These are phyloP conservation scores for Cadophora gregata DNA, from an alignment of 2,329 filamentous ascomycete genomes.

Conservation along the genomic window DNA sequence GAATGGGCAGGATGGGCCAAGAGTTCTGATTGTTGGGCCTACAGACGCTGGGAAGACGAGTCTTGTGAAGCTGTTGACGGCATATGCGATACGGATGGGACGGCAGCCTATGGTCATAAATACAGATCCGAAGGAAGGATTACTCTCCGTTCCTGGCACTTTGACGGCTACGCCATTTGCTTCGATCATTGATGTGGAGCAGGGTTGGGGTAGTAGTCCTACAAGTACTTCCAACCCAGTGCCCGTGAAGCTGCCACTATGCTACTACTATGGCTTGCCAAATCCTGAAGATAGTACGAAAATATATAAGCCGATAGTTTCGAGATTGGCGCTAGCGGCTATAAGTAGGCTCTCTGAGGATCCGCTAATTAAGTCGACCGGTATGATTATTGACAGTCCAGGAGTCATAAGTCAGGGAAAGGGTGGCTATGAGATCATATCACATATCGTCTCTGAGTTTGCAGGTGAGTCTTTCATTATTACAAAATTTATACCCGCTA, in stretches of 20 bases:
- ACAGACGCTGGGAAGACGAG: slow-evolving; percentile 84
- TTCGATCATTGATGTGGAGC: slow-evolving; percentile 85
- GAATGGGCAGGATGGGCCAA: slow-evolving; percentile 65
- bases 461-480: slow-evolving; percentile 54
- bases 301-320: slow-evolving; percentile 76
- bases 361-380: slow-evolving; percentile 69
- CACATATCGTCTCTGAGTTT: slow-evolving; percentile 77
- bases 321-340: slow-evolving; percentile 78
- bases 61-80: slow-evolving; percentile 75
- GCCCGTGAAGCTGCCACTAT: slow-evolving; percentile 89
- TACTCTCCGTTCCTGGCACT: slow-evolving; percentile 79
- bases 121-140: slow-evolving; percentile 79
- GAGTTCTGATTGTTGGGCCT: slow-evolving; percentile 84
- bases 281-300: slow-evolving; percentile 74
- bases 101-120: slow-evolving; percentile 84
- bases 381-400: slow-evolving; percentile 86
- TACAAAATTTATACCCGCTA: slow-evolving; percentile 9
- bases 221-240: slow-evolving; percentile 88
- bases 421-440: slow-evolving; percentile 75
- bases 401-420: slow-evolving; percentile 70
- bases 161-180: slow-evolving; percentile 87
- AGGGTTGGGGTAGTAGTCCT: slow-evolving; percentile 88
- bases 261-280: slow-evolving; percentile 83
- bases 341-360: slow-evolving; percentile 81
- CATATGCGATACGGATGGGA: slow-evolving; percentile 77